phyloP scores from a whole-genome alignment of 2,329 filamentous ascomycete species.

The Aureobasidium melanogenum region DNA sequence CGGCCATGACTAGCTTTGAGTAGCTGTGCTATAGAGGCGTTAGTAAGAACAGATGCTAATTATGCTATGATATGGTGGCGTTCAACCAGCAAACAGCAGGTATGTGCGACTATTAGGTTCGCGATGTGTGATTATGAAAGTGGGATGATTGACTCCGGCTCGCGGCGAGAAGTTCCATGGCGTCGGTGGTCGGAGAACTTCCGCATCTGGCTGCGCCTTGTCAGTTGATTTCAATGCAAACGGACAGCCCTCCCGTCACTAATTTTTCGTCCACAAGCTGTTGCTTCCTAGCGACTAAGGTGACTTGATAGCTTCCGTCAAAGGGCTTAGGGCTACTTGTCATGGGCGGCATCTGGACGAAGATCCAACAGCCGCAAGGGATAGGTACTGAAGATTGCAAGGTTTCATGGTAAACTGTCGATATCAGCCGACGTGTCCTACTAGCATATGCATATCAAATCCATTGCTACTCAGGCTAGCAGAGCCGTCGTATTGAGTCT shows the following conservation, averaged over 20 bases:
- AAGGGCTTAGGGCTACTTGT: background rate
- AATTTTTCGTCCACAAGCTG: background rate
- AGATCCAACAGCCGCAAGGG: background rate
- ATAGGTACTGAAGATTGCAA: too few relatives aligned
- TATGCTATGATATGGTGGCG: background rate
- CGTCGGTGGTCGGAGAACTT: background rate
- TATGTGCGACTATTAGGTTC: background rate
- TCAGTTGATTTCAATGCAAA: background rate
- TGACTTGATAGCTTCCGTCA: background rate
- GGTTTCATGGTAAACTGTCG: background rate
- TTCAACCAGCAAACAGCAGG: constrained; percentile 1
- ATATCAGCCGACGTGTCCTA: background rate
- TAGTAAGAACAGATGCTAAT: constrained; percentile 1
- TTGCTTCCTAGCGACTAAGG: background rate
- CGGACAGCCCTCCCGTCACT: background rate
- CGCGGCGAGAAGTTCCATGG: background rate
- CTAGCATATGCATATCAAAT: background rate
- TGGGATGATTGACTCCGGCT: background rate
- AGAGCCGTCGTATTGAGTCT: background rate
- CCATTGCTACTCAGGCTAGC: background rate
- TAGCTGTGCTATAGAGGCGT: background rate
- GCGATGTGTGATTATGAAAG: background rate
- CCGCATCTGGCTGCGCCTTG: background rate
- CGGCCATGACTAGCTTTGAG: constrained; percentile 2
- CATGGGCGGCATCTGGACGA: too few relatives aligned